Conservation (phyloP, 371 early-diverging fungal genomes). For the Capillidium rhysosporum region DNA sequence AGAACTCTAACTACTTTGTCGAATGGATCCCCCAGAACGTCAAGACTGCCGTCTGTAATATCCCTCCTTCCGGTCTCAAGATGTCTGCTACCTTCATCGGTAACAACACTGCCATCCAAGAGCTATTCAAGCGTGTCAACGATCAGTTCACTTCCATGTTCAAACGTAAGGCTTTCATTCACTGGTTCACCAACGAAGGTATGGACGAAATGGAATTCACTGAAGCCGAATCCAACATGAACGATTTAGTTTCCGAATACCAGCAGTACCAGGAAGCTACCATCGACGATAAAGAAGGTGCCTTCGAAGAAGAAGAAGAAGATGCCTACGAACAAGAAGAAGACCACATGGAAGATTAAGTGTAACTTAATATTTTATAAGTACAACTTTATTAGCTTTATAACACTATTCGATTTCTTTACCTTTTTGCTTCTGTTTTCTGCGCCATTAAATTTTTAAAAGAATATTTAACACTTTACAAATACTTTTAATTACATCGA, state of each 20-base stretch:
- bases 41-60: constrained; percentile 97
- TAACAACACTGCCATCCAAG: constrained; percentile 97
- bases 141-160: constrained; percentile 94
- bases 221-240: constrained; percentile 86
- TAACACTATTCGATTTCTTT: too few relatives aligned
- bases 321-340: constrained; percentile 22
- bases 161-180: constrained; percentile 90
- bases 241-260: constrained; percentile 94
- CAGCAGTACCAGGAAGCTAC: constrained; percentile 95
- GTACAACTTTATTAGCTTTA: too few relatives aligned
- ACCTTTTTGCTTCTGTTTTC: too few relatives aligned
- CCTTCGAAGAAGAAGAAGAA: constrained; percentile 37
- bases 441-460: too few relatives aligned
- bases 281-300: constrained; percentile 47
- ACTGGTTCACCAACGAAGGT: constrained; percentile 95
- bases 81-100: constrained; percentile 98
- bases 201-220: constrained; percentile 97
- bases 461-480: too few relatives aligned
- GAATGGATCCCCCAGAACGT: constrained; percentile 99
- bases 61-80: constrained; percentile 90
- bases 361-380: too few relatives aligned
- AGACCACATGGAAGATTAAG: background rate
- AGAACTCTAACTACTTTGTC: constrained; percentile 94
- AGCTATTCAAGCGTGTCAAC: constrained; percentile 94
- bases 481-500: too few relatives aligned